Evolutionary conservation across 495 filamentous ascomycete species (phyloP), one percentile per base, ranked within the genome.

Genomic region (Penicillium alfredii): DNA sequence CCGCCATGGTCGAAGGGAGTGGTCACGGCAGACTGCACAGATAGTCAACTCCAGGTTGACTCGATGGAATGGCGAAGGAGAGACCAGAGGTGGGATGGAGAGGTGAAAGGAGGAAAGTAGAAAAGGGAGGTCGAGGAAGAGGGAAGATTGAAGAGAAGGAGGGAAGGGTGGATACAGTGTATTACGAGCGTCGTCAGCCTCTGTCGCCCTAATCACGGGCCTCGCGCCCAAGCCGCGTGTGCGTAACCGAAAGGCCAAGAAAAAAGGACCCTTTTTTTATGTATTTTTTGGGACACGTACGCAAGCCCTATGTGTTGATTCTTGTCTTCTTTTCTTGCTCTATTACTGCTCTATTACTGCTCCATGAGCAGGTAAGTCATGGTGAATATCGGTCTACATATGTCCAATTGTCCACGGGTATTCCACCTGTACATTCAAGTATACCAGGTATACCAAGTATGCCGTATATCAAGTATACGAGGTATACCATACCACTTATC

Each of bases 111-210:
- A 38, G 45, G 33, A 35, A 42, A 33, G 42, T n/a, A n/a, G n/a
- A 35, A 49, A 22, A 34, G 42, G 38, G 32, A 40, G 36, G 33
- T 33, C 35, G 27, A 41, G 36, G 21, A 30, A n/a, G 22, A 37
- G 23, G 30, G 22, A 20, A 33, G 32, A 24, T 34, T 33, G 40
- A 32, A 19, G 30, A 30, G 38, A 27, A 35, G 15, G 38, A 26
- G 42, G 38, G 26, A 34, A 29, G 35, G 26, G 28, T 20, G 35
- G 25, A 31, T 51, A 49, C 46, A 22, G 37, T 31, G 49, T 51
- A 49, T 49, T 48, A 50, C 55, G 56, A 63, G 63, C 66, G 66
- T 69, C 66, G 66, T 69, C 66, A 69, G 66, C 66, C 44, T 54
- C 38, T 32, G 35, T 51, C 37, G 43, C 55, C 55, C 65, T 62